These are phyloP conservation scores for Aechmea fasciata DNA, from an alignment of 176 grass and related monocot genomes.

Conservation along the genomic window DNA sequence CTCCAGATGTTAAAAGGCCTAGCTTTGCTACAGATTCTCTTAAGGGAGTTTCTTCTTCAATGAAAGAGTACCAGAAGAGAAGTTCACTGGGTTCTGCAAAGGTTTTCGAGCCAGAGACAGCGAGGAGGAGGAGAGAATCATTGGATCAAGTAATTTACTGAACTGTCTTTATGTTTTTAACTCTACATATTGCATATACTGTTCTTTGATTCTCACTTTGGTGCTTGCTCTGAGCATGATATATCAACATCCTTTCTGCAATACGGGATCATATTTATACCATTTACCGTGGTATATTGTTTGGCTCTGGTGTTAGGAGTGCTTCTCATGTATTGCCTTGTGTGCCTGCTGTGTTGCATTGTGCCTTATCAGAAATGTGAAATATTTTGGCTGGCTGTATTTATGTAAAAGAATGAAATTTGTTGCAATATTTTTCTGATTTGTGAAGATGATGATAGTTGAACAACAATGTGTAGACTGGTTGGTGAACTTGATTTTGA, in stretches of 20 bases:
- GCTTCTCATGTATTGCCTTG: too few species aligned
- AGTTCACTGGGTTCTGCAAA: slow-evolving; percentile 35
- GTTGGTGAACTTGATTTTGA: too few species aligned
- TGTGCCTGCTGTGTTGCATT: too few species aligned
- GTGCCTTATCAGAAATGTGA: too few species aligned
- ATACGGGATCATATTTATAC: too few species aligned
- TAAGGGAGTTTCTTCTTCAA: slow-evolving; percentile 32
- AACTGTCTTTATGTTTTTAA: not conserved
- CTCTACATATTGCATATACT: not conserved
- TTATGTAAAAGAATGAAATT: too few species aligned
- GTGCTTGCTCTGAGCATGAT: not conserved
- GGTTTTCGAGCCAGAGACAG: slow-evolving; percentile 53
- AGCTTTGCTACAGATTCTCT: slow-evolving; percentile 35
- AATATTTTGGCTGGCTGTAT: too few species aligned
- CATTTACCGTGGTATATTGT: too few species aligned
- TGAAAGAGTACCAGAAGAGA: slow-evolving; percentile 29
- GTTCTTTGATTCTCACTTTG: not conserved
- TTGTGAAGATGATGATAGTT: too few species aligned
- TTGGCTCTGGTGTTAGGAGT: too few species aligned
- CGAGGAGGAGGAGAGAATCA: slow-evolving; percentile 78
- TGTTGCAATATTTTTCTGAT: too few species aligned
- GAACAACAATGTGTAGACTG: too few species aligned
- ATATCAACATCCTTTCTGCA: not conserved
- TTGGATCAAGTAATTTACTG: slow-evolving; percentile 64
- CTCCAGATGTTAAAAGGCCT: slow-evolving; percentile 24